Conservation (phyloP, 208 protist species). For the Trypanosoma theileri region DNA sequence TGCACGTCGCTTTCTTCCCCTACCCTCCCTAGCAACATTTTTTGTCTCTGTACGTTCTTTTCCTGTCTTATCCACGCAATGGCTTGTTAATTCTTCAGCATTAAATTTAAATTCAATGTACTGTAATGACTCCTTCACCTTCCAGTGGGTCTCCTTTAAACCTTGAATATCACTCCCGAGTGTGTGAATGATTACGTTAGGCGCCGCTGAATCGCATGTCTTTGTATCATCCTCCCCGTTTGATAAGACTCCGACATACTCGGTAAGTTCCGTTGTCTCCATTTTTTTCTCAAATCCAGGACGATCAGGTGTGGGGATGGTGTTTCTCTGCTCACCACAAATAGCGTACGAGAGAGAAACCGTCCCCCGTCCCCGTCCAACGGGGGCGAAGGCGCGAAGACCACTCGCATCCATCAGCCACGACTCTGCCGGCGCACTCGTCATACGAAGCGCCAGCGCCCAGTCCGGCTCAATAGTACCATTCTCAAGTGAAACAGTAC, state of each 20-base stretch:
- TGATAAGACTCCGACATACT: slow-evolving; percentile 41
- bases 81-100: slow-evolving; percentile 25
- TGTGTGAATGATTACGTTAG: slow-evolving; percentile 44
- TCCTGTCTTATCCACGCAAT: slow-evolving; percentile 21
- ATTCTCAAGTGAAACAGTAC: slow-evolving; percentile 44
- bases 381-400: slow-evolving; percentile 34
- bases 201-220: slow-evolving; percentile 26
- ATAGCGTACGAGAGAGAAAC: slow-evolving; percentile 34
- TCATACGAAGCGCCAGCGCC: slow-evolving; percentile 4
- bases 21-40: slow-evolving; percentile 1
- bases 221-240: not conserved
- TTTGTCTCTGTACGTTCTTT: slow-evolving; percentile 7
- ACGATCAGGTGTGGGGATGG: slow-evolving; percentile 43
- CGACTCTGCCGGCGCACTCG: slow-evolving; percentile 16
- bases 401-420: slow-evolving; percentile 31
- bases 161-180: slow-evolving; percentile 34
- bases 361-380: not conserved
- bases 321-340: slow-evolving; percentile 53
- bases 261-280: slow-evolving; percentile 44
- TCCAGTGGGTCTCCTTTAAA: slow-evolving; percentile 25
- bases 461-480: slow-evolving; percentile 27
- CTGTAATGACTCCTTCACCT: slow-evolving; percentile 46
- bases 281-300: slow-evolving; percentile 33
- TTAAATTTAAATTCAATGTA: slow-evolving; percentile 52
- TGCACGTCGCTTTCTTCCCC: slow-evolving; percentile 32